Evolutionary conservation across 805 yeast genomes (phyloP), one percentile per base, ranked within the genome.

Genomic region (Clavispora carvajalis): DNA sequence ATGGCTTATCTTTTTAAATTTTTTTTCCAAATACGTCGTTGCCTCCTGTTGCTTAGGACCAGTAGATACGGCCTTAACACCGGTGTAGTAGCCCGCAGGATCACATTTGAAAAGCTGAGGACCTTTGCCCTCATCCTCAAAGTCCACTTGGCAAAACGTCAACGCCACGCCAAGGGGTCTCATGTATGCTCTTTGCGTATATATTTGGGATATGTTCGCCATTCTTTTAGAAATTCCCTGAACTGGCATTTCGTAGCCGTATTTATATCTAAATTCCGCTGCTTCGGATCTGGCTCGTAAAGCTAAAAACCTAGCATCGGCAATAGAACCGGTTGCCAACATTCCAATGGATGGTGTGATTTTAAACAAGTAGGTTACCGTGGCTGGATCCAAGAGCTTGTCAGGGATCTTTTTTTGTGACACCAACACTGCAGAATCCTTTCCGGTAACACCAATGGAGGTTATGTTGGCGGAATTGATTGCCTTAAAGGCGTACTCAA

Each of bases 11-110:
- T 67, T 71, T 73, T 93, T 93, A 64, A 81, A 85, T 58, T 83
- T 85, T 72, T 91, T 91, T 61, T 93, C 97, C 56, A 93, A 74
- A 51, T 83, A 80, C 34, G 95, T 88, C 45, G 82, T 80, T 33
- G 95, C 87, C 66, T 93, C 98, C 63, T 90, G 97, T 69, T 90
- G 97, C 65, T 91, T 93, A 40, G 97, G 97, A 3, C 99, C 99
- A 3, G 96, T 85, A 8, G 97, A 81, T 22, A 89, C 82, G 2
- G 98, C 98, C 65, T 84, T 84, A 48, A 85, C 86, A 22, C 95
- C 93, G 40, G 86, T 82, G 59, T 71, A 93, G 65, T 91, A 91
- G 7, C 99, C 99, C 3, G 99, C 98, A 13, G 99, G 99, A 65
- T 93, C 99, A 51, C 93, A 82, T 70, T 91, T 93, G 71, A 77